These are phyloP conservation scores for Phytophthora melonis DNA, from an alignment of 352 stramenopile species.

Conservation along the genomic window DNA sequence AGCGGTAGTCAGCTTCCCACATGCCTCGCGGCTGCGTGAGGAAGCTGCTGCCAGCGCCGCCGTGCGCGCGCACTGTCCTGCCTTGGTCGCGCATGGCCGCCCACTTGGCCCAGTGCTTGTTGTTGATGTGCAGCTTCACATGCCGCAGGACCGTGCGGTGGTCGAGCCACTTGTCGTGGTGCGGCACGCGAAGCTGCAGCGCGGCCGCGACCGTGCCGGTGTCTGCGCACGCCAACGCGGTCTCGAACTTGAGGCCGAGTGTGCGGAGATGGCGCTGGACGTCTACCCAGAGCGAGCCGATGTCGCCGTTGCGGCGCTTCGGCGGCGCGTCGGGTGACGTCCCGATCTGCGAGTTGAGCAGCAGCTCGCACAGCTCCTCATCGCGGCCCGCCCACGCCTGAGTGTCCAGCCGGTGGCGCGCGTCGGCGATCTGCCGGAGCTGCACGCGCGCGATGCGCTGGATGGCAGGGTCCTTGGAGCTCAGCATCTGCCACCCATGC, in stretches of 20 bases:
- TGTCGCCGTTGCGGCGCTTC: constrained; percentile 11
- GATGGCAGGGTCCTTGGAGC: neutral
- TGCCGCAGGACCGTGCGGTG: neutral
- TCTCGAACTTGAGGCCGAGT: too few species aligned
- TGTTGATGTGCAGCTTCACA: neutral
- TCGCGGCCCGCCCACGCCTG: neutral
- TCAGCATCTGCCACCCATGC: too few species aligned
- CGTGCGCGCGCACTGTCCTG: neutral
- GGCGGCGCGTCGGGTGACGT: neutral
- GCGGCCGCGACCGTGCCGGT: neutral
- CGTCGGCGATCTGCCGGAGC: constrained; percentile 17
- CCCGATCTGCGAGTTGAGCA: neutral
- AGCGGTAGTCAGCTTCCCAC: constrained; percentile 28
- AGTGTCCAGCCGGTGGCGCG: neutral
- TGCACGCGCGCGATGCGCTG: constrained; percentile 6
- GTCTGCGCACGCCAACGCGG: neutral
- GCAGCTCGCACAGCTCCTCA: constrained; percentile 3
- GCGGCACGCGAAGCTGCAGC: constrained; percentile 19
- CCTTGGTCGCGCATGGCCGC: constrained; percentile 8
- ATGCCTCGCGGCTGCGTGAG: constrained; percentile 12
- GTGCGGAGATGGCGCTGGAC: constrained; percentile 7
- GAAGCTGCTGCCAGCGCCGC: constrained; percentile 17
- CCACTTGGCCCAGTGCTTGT: constrained; percentile 12
- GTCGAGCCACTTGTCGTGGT: constrained; percentile 9
- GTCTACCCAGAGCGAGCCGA: constrained; percentile 26